phyloP scores from a whole-genome alignment of 2,329 filamentous ascomycete genomes.

The Helicocarpus griseus region DNA sequence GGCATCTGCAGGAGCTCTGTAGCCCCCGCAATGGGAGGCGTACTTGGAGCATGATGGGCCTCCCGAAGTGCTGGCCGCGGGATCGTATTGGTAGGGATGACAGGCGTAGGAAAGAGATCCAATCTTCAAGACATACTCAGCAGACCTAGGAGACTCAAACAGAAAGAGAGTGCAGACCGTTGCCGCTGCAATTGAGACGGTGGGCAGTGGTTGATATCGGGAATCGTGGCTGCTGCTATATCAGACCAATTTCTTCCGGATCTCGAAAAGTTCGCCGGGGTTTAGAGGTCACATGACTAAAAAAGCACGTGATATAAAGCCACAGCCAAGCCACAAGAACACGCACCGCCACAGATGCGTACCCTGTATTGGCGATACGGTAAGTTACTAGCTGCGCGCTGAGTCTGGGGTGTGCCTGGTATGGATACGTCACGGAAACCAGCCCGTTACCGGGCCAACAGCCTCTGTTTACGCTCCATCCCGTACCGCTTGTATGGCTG shows the following conservation, averaged over 20 bases:
- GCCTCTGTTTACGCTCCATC: not conserved
- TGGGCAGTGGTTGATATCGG: not conserved
- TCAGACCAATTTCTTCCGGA: not conserved
- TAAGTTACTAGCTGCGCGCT: not conserved
- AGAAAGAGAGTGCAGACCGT: not conserved
- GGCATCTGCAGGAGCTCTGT: slow-evolving; percentile 39
- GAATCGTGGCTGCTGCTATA: not conserved
- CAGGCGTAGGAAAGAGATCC: not conserved
- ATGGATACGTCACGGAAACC: not conserved
- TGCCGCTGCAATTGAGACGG: not conserved
- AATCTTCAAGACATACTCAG: not conserved
- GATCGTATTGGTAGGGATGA: not conserved
- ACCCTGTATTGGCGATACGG: not conserved
- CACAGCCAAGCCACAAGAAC: not conserved
- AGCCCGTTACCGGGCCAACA: slow-evolving; percentile 1
- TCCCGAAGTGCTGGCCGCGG: not conserved
- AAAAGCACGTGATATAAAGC: not conserved
- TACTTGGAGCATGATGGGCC: slow-evolving; percentile 52
- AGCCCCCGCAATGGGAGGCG: slow-evolving; percentile 49
- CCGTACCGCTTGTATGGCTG: not conserved
- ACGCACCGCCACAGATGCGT: not conserved
- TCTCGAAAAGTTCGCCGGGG: not conserved
- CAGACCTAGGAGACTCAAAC: not conserved
- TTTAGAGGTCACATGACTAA: too few relatives aligned
- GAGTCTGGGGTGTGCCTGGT: not conserved